Evolutionary conservation across 2,329 filamentous ascomycete species (phyloP).

Genomic region (Aureobasidium sp.): DNA sequence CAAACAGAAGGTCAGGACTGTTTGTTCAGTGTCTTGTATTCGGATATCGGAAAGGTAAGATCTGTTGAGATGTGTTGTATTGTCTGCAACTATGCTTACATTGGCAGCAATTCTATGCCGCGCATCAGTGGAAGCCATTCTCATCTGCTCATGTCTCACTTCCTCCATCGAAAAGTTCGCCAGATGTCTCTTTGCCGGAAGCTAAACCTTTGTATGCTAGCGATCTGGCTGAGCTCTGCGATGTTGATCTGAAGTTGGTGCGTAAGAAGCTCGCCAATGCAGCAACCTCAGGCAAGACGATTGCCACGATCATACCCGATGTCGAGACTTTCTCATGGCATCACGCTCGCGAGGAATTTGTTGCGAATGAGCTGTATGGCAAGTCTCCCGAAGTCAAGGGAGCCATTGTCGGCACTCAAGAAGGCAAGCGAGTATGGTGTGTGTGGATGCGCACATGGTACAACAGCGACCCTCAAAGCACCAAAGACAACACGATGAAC

Average conservation of each 20-base stretch:
- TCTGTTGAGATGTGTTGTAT: background rate
- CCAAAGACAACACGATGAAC: conserved; percentile 57
- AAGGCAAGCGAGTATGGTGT: conserved; percentile 57
- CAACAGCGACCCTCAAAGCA: conserved; percentile 44
- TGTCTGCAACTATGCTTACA: background rate
- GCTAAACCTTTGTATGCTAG: conserved; percentile 43
- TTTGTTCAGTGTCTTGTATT: conserved; percentile 73
- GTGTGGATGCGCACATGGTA: conserved; percentile 61
- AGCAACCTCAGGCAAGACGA: conserved; percentile 33
- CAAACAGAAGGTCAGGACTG: conserved; percentile 38
- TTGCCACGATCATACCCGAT: conserved; percentile 62
- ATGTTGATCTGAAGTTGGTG: conserved; percentile 56
- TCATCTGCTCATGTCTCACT: conserved; percentile 65
- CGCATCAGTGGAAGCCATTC: conserved; percentile 67
- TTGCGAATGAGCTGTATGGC: conserved; percentile 55
- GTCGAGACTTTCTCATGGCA: conserved; percentile 65
- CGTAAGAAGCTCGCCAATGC: conserved; percentile 38
- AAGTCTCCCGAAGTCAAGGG: conserved; percentile 56
- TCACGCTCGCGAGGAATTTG: conserved; percentile 71
- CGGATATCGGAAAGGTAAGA: conserved; percentile 64
- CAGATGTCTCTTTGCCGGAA: conserved; percentile 12
- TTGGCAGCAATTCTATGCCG: conserved; percentile 59
- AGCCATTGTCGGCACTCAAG: conserved; percentile 49
- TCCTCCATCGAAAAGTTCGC: conserved; percentile 28
- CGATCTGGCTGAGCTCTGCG: conserved; percentile 54